Conservation (phyloP, 2,329 filamentous ascomycete species). For the Cordyceps javanica region DNA sequence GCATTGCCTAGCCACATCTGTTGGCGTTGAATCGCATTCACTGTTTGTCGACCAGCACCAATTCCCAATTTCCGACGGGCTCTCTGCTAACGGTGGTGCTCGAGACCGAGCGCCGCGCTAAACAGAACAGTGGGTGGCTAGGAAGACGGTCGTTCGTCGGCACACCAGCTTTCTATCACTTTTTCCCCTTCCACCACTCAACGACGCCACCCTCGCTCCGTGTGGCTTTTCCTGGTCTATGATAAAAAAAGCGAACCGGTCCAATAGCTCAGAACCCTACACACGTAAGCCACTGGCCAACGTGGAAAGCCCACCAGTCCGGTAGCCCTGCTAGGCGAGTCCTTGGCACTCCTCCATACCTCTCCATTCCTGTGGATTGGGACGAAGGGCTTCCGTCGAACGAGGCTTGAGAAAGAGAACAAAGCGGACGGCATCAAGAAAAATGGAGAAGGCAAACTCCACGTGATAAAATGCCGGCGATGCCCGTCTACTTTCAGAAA, state of each 20-base stretch:
- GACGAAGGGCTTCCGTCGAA: not conserved
- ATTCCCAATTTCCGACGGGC: no score
- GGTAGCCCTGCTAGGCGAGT: not conserved
- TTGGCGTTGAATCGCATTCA: no score
- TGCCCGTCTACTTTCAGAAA: not conserved
- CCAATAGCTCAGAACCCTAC: not conserved
- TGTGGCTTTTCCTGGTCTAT: not conserved
- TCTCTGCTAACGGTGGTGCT: no score
- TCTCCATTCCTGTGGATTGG: not conserved
- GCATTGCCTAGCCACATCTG: no score
- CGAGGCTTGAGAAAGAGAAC: not conserved
- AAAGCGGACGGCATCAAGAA: not conserved
- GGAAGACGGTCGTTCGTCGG: no score
- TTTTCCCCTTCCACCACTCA: no score
- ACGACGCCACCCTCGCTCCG: no score
- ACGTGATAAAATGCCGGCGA: constrained; percentile 1
- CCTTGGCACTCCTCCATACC: not conserved
- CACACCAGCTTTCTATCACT: no score
- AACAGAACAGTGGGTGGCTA: no score
- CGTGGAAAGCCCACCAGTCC: not conserved
- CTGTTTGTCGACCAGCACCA: no score
- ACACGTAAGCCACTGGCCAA: not conserved
- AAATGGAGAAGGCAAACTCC: not conserved
- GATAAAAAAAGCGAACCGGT: not conserved
- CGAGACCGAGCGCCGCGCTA: no score